Evolutionary conservation across 1,284 basidiomycete species (phyloP).

Genomic region (Heterobasidion irregulare): DNA sequence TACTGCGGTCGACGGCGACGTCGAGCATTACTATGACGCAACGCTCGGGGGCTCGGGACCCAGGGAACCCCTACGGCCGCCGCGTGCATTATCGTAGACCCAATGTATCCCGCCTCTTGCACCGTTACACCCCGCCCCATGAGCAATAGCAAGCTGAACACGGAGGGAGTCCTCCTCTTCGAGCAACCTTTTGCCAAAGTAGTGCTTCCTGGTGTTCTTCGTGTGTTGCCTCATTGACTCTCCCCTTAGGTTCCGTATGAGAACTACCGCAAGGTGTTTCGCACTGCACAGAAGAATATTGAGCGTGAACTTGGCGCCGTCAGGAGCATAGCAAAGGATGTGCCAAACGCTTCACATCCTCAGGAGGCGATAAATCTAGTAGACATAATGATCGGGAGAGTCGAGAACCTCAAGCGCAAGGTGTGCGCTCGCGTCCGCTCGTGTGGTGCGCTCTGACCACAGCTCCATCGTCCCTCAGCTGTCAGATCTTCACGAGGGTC

Average conservation of each 20-base stretch:
- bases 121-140: conserved; percentile 16
- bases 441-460: neutral
- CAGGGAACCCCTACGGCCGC: no score
- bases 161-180: conserved; percentile 77
- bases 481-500: conserved; percentile 56
- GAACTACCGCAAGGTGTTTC: conserved; percentile 78
- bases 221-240: neutral
- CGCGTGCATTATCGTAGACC: no score
- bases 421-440: conserved; percentile 26
- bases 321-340: conserved; percentile 46
- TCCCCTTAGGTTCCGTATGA: conserved; percentile 70
- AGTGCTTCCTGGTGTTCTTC: conserved; percentile 12
- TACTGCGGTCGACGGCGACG: no score
- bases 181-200: conserved; percentile 84
- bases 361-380: conserved; percentile 55
- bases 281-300: conserved; percentile 69
- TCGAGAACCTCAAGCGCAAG: conserved; percentile 78
- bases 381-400: conserved; percentile 68
- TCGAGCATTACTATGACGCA: no score
- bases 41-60: no score
- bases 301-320: conserved; percentile 69
- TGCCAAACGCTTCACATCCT: conserved; percentile 31
- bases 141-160: conserved; percentile 45
- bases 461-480: conserved; percentile 34
- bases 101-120: no score